Percentiles rank a stretch among this genome's conserved stretches.
Evolutionary conservation across 768 basidiomycete species (phyloP).

Genomic region (Calocybe cyanea): DNA sequence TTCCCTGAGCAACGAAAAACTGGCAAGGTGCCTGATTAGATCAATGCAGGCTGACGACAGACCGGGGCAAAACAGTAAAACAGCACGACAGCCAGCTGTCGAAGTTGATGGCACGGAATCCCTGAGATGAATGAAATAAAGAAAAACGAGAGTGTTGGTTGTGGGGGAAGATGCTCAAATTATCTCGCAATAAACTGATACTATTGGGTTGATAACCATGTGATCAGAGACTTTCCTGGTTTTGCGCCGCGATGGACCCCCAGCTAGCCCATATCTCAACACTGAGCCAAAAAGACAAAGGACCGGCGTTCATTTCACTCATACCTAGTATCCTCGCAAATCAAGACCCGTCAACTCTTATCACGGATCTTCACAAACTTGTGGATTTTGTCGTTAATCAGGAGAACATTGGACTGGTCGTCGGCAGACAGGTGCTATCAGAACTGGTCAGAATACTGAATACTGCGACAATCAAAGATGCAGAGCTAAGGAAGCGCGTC

Average conservation of each 20-base stretch:
- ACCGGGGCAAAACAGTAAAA: conserved; percentile 2
- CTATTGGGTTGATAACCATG: too few relatives aligned
- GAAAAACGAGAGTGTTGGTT: too few relatives aligned
- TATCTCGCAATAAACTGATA: too few relatives aligned
- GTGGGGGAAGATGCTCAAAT: too few relatives aligned
- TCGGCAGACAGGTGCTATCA: conserved; percentile 82
- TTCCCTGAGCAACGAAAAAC: conserved; percentile 3
- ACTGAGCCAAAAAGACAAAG: conserved; percentile 84
- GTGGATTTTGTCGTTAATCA: conserved; percentile 82
- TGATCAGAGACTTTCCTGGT: not conserved
- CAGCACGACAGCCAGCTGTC: not conserved
- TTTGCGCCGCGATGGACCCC: conserved; percentile 52
- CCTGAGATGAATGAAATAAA: not conserved
- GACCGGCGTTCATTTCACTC: conserved; percentile 65
- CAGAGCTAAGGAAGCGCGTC: conserved; percentile 62
- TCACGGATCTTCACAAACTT: conserved; percentile 61
- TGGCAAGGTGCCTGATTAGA: conserved; percentile 7
- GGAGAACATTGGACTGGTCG: conserved; percentile 78
- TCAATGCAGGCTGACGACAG: not conserved
- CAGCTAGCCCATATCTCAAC: conserved; percentile 59
- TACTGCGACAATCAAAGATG: conserved; percentile 49
- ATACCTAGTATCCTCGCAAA: conserved; percentile 63
- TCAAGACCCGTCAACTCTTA: conserved; percentile 39
- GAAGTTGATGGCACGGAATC: not conserved
- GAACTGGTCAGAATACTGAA: conserved; percentile 74